These are phyloP conservation scores for Ganoderma multipileum DNA, from an alignment of 1,284 basidiomycete genomes.

Conservation along the genomic window DNA sequence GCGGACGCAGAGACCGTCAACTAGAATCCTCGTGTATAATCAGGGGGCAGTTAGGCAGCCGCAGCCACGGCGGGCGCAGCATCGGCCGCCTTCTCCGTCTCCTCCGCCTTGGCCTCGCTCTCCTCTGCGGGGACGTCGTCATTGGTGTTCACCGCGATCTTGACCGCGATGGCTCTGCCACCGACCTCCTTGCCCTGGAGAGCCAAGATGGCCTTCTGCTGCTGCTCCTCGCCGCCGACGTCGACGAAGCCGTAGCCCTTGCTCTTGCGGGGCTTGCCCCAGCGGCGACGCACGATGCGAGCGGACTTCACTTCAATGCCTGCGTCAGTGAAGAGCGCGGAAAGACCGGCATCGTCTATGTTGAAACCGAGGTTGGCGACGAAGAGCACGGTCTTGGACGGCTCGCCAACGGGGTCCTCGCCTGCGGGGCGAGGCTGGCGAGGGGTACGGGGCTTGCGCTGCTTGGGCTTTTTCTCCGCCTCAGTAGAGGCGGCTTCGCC, in stretches of 20 bases:
- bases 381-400: constrained; percentile 87
- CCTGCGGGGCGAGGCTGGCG: constrained; percentile 70
- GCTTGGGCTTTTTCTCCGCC: constrained; percentile 54
- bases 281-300: constrained; percentile 85
- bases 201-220: constrained; percentile 84
- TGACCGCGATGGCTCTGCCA: constrained; percentile 84
- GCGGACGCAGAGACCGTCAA: constrained; percentile 13
- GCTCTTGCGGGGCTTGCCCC: constrained; percentile 81
- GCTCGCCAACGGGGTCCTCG: constrained; percentile 81
- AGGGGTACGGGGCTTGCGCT: constrained; percentile 66
- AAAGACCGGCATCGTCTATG: constrained; percentile 82
- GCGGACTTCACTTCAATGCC: constrained; percentile 83
- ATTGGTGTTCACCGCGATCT: constrained; percentile 80
- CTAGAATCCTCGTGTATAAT: constrained; percentile 20
- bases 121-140: constrained; percentile 42
- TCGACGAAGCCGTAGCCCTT: constrained; percentile 97
- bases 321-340: constrained; percentile 82
- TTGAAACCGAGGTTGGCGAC: constrained; percentile 95
- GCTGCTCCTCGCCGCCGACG: constrained; percentile 83
- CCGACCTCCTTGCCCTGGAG: constrained; percentile 85
- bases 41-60: constrained; percentile 19
- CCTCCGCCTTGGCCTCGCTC: constrained; percentile 50
- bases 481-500: constrained; percentile 35
- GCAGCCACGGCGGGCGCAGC: constrained; percentile 38
- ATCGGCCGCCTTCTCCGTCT: constrained; percentile 36